These are phyloP conservation scores for Firmiana major DNA, from an alignment of 345 rosid species.

Conservation along the genomic window DNA sequence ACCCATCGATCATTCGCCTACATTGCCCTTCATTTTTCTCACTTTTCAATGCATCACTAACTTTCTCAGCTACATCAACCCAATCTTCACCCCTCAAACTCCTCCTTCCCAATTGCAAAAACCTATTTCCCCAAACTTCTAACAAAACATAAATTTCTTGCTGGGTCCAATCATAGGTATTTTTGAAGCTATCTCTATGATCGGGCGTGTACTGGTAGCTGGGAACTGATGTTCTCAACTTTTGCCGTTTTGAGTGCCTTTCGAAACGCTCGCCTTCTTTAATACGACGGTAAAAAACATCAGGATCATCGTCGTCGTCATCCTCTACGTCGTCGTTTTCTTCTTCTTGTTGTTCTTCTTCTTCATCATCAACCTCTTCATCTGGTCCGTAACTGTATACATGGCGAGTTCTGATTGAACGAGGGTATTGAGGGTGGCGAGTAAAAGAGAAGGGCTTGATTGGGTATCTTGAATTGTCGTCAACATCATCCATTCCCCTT, in stretches of 20 bases:
- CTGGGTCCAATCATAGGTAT: conserved; percentile 78
- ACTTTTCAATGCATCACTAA: conserved; percentile 63
- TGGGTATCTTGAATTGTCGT: conserved; percentile 60
- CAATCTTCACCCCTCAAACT: conserved; percentile 91
- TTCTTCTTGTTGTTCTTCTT: not conserved
- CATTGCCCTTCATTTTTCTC: conserved; percentile 81
- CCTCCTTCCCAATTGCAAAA: conserved; percentile 77
- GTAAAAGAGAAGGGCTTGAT: conserved; percentile 42
- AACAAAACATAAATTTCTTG: conserved; percentile 68
- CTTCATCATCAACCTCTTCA: not conserved
- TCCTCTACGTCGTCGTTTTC: conserved; percentile 27
- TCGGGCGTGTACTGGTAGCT: conserved; percentile 38
- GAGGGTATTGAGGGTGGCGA: conserved; percentile 39
- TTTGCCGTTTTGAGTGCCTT: conserved; percentile 64
- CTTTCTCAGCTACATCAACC: conserved; percentile 93
- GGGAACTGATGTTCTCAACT: conserved; percentile 53
- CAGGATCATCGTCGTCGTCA: conserved; percentile 38
- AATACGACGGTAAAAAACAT: conserved; percentile 23
- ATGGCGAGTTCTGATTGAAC: not conserved
- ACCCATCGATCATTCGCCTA: conserved; percentile 69
- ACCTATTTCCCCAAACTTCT: conserved; percentile 90
- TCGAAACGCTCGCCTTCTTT: conserved; percentile 34
- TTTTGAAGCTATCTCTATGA: conserved; percentile 25
- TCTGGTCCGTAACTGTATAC: conserved; percentile 3
- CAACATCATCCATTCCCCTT: conserved; percentile 5